Conservation (phyloP, 2,329 filamentous ascomycete genomes). For the Colletotrichum spinosum region DNA sequence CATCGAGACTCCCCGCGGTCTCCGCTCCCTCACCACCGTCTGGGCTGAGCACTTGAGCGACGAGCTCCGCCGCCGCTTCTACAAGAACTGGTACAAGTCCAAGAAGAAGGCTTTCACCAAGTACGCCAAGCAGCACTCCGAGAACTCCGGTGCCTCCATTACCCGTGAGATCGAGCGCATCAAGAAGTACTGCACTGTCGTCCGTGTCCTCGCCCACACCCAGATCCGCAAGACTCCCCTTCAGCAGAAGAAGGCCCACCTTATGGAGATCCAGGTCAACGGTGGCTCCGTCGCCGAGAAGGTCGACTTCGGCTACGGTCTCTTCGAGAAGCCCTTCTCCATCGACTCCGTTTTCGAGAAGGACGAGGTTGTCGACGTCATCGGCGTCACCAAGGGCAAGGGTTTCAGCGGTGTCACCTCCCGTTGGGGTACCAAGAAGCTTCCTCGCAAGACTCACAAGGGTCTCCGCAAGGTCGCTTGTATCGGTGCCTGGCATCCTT, state of each 20-base stretch:
- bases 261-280: slow-evolving; percentile 99
- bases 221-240: slow-evolving; percentile 99
- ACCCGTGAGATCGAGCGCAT: slow-evolving; percentile 99
- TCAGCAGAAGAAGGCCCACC: slow-evolving; percentile 99
- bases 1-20: slow-evolving; percentile 99
- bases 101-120: slow-evolving; percentile 99
- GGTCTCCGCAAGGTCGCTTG: slow-evolving; percentile 99
- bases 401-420: slow-evolving; percentile 97
- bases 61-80: slow-evolving; percentile 99
- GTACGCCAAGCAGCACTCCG: slow-evolving; percentile 99
- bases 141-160: slow-evolving; percentile 89
- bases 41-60: slow-evolving; percentile 99
- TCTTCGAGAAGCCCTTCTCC: slow-evolving; percentile 99
- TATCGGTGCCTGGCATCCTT: slow-evolving; percentile 99
- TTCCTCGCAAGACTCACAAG: slow-evolving; percentile 99
- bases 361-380: slow-evolving; percentile 99
- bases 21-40: slow-evolving; percentile 98
- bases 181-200: slow-evolving; percentile 99
- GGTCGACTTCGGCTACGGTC: slow-evolving; percentile 92
- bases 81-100: slow-evolving; percentile 99
- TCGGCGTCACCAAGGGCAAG: slow-evolving; percentile 99
- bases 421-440: slow-evolving; percentile 99
- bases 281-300: slow-evolving; percentile 96
- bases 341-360: slow-evolving; percentile 97
- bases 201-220: slow-evolving; percentile 99